Percentiles rank a stretch among this genome's conserved stretches.
phyloP scores from a whole-genome alignment of 495 filamentous ascomycete species.

The Neurospora sp. region DNA sequence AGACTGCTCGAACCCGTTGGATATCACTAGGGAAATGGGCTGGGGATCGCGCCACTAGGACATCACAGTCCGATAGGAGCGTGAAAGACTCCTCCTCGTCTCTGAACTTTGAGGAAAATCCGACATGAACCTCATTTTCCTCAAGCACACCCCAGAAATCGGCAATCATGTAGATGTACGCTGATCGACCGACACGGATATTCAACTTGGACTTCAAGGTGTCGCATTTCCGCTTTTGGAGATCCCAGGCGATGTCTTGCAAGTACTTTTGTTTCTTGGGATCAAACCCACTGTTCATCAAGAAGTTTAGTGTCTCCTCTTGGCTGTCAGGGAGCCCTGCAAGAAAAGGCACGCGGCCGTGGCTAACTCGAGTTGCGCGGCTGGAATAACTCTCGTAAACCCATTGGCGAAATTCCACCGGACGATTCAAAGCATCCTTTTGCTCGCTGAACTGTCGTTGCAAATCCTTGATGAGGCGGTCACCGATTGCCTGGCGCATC shows the following conservation, averaged over 20 bases:
- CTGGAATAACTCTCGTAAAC: conserved; percentile 31
- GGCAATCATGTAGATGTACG: conserved; percentile 69
- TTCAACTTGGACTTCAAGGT: conserved; percentile 52
- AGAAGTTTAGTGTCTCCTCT: conserved; percentile 41
- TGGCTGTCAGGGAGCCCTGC: conserved; percentile 43
- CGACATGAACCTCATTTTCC: conserved; percentile 68
- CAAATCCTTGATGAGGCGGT: conserved; percentile 51
- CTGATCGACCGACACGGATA: conserved; percentile 63
- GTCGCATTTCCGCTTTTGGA: conserved; percentile 46
- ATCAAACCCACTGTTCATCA: conserved; percentile 59
- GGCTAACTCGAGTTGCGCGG: conserved; percentile 24
- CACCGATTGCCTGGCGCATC: conserved; percentile 46
- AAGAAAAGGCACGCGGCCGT: conserved; percentile 30
- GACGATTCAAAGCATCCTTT: conserved; percentile 43
- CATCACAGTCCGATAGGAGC: conserved; percentile 55
- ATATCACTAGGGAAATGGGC: conserved; percentile 77
- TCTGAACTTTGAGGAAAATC: conserved; percentile 60
- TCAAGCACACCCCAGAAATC: conserved; percentile 65
- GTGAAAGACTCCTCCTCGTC: conserved; percentile 45
- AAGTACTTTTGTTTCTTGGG: conserved; percentile 51
- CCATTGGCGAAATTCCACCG: conserved; percentile 47
- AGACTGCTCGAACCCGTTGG: conserved; percentile 51
- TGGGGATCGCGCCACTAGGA: conserved; percentile 79
- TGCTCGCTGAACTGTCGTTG: conserved; percentile 50
- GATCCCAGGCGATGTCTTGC: conserved; percentile 42